These are phyloP conservation scores for Saccharomycopsis amapae DNA, from an alignment of 805 yeast genomes.

Conservation along the genomic window DNA sequence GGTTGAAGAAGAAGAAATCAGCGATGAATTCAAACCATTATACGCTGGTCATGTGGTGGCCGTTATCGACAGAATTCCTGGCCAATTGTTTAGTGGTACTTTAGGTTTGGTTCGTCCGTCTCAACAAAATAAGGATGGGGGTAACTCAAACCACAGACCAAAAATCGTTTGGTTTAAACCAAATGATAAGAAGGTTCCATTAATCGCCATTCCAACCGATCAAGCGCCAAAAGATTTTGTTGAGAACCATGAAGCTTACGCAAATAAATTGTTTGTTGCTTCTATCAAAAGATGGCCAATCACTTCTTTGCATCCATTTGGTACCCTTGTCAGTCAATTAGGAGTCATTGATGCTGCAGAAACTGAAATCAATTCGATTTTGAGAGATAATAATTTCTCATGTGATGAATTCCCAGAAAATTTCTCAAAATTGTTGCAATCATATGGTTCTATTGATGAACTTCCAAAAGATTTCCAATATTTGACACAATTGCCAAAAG, in stretches of 20 bases:
- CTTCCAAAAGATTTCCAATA: constrained; percentile 26
- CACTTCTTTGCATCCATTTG: constrained; percentile 96
- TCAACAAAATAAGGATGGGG: constrained; percentile 75
- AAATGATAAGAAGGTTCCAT: constrained; percentile 94
- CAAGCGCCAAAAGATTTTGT: constrained; percentile 96
- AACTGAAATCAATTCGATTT: constrained; percentile 80
- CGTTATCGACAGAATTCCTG: constrained; percentile 94
- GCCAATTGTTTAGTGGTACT: constrained; percentile 92
- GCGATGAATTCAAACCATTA: constrained; percentile 85
- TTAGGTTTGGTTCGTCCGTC: constrained; percentile 92
- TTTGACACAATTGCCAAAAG: constrained; percentile 23
- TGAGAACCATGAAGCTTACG: constrained; percentile 79
- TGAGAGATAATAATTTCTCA: constrained; percentile 78
- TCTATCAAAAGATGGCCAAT: constrained; percentile 99
- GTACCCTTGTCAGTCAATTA: constrained; percentile 79
- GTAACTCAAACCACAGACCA: constrained; percentile 44
- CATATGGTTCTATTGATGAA: constrained; percentile 25
- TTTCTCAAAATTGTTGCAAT: constrained; percentile 25
- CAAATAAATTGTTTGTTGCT: constrained; percentile 81
- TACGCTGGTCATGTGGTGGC: constrained; percentile 99
- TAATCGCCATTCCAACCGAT: constrained; percentile 97
- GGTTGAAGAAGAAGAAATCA: constrained; percentile 93
- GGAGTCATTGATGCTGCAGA: constrained; percentile 72
- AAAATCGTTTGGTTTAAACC: constrained; percentile 99
- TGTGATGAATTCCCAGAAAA: constrained; percentile 71